Conservation (phyloP, 805 yeast species). For the Wickerhamomyces chambardii region DNA sequence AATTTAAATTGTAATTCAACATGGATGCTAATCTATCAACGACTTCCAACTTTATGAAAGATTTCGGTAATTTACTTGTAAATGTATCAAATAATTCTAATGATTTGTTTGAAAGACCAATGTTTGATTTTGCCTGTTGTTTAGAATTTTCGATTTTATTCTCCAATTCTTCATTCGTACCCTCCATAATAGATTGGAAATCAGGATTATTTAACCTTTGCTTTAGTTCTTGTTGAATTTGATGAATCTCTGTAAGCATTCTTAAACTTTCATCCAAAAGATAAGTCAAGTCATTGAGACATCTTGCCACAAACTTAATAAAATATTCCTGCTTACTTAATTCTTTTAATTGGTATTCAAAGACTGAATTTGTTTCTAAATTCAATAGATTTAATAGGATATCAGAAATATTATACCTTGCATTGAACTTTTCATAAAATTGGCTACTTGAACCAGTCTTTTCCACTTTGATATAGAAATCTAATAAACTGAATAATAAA, state of each 20-base stretch:
- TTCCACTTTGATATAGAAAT: constrained; percentile 90
- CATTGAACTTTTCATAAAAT: constrained; percentile 92
- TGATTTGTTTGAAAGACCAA: constrained; percentile 78
- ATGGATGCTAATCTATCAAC: constrained; percentile 93
- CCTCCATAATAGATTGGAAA: constrained; percentile 25
- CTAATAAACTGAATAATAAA: constrained; percentile 74
- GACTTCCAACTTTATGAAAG: constrained; percentile 81
- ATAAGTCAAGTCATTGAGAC: constrained; percentile 91
- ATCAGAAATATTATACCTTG: constrained; percentile 77
- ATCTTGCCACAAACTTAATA: constrained; percentile 85
- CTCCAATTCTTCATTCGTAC: constrained; percentile 52
- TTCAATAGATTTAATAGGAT: constrained; percentile 82
- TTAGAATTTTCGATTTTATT: constrained; percentile 55
- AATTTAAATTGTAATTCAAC: constrained; percentile 86
- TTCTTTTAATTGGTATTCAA: constrained; percentile 56
- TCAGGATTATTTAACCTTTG: constrained; percentile 32
- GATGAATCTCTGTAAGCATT: constrained; percentile 70
- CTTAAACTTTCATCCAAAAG: constrained; percentile 84
- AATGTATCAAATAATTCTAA: constrained; percentile 71
- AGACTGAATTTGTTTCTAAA: constrained; percentile 34
- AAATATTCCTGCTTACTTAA: constrained; percentile 83
- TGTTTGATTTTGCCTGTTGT: constrained; percentile 68
- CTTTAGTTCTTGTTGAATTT: constrained; percentile 56
- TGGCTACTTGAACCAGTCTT: constrained; percentile 93
- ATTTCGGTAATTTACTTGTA: constrained; percentile 78